Percentiles rank a stretch among this genome's conserved stretches.
Evolutionary conservation across 805 yeast genomes (phyloP).

Genomic region (Barnettozyma botsteinii): DNA sequence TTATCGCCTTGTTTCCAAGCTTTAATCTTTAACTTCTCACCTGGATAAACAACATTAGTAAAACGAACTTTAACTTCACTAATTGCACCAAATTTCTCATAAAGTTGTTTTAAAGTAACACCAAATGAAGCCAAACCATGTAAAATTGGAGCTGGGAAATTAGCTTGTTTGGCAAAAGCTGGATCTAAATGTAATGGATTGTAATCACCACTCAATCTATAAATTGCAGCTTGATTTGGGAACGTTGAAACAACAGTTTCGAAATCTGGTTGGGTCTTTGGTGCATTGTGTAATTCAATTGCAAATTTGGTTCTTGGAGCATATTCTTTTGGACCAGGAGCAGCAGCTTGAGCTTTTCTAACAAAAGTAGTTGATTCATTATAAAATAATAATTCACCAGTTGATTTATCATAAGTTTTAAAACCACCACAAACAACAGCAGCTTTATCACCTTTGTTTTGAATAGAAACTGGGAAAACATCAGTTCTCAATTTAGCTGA

Average conservation of each 20-base stretch:
- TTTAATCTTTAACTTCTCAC: slow-evolving; percentile 72
- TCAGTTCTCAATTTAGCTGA: slow-evolving; percentile 57
- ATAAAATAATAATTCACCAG: slow-evolving; percentile 67
- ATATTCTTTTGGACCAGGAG: slow-evolving; percentile 35
- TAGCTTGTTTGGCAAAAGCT: slow-evolving; percentile 78
- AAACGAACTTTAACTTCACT: slow-evolving; percentile 86
- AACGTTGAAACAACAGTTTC: slow-evolving; percentile 51
- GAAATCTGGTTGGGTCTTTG: slow-evolving; percentile 61
- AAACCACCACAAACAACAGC: slow-evolving; percentile 67
- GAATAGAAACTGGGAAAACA: slow-evolving; percentile 61
- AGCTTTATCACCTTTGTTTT: slow-evolving; percentile 85
- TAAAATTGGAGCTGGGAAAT: slow-evolving; percentile 78
- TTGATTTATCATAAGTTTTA: slow-evolving; percentile 57
- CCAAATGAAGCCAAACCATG: slow-evolving; percentile 93
- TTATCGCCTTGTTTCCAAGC: slow-evolving; percentile 80
- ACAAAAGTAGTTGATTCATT: slow-evolving; percentile 83
- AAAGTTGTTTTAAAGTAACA: slow-evolving; percentile 65
- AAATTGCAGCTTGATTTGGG: slow-evolving; percentile 78
- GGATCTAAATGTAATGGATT: slow-evolving; percentile 97
- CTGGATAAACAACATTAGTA: slow-evolving; percentile 89
- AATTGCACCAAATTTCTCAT: slow-evolving; percentile 76
- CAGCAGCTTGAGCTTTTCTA: slow-evolving; percentile 57
- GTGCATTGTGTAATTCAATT: slow-evolving; percentile 55
- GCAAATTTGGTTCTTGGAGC: slow-evolving; percentile 55
- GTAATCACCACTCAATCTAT: slow-evolving; percentile 88